Evolutionary conservation across 495 filamentous ascomycete genomes (phyloP).

Genomic region (Terfezia claveryi): DNA sequence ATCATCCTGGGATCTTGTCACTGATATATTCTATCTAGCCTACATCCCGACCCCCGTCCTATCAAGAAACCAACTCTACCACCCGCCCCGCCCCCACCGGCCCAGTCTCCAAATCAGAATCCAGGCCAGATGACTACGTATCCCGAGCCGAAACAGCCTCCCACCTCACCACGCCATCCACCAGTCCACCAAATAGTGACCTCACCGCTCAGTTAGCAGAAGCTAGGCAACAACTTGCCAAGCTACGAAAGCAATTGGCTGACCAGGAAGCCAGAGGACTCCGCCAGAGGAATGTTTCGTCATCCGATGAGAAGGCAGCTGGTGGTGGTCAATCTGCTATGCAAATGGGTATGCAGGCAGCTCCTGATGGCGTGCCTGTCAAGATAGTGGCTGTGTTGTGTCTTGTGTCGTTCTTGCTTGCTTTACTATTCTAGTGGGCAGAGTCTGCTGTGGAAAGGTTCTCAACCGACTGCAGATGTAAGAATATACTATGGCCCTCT

Average conservation of each 20-base stretch:
- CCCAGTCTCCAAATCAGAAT: conserved; percentile 3
- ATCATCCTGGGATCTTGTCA: no score
- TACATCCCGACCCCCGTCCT: neutral
- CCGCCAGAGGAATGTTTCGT: conserved; percentile 41
- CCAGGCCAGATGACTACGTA: conserved; percentile 5
- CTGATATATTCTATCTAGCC: no score
- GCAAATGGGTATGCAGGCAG: conserved; percentile 21
- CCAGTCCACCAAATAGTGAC: conserved; percentile 3
- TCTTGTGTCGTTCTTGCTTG: conserved; percentile 73
- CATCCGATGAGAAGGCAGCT: conserved; percentile 18
- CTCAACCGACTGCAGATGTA: no score
- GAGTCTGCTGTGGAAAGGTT: no score
- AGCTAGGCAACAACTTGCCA: conserved; percentile 50
- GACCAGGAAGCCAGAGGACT: conserved; percentile 33
- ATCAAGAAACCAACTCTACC: conserved; percentile 17
- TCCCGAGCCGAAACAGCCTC: conserved; percentile 12
- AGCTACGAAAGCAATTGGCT: conserved; percentile 44
- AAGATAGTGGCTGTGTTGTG: conserved; percentile 66
- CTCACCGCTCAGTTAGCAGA: conserved; percentile 40
- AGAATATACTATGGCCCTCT: no score
- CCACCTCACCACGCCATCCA: conserved; percentile 20
- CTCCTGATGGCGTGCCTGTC: conserved; percentile 60
- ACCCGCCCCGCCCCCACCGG: conserved; percentile 3
- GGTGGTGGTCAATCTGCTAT: conserved; percentile 5
- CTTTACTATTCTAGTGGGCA: conserved; percentile 69